Evolutionary conservation across 1,284 basidiomycete species (phyloP).

Genomic region (Pascua guehoae): DNA sequence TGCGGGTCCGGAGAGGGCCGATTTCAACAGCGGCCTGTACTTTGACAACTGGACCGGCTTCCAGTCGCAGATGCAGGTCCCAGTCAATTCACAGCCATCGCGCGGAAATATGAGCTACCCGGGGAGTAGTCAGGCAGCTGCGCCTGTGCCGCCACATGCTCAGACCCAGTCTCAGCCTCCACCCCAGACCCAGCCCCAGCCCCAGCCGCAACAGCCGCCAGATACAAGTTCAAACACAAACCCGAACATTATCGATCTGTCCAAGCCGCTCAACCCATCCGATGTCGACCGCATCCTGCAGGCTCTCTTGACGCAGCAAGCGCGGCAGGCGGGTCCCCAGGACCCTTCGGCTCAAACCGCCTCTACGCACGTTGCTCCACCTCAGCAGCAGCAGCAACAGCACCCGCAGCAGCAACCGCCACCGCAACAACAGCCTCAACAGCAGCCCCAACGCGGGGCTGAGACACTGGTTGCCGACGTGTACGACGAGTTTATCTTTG

Average conservation of each 20-base stretch:
- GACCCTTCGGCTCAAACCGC: background rate
- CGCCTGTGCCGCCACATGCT: no score
- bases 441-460: background rate
- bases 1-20: no score
- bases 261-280: slow-evolving; percentile 41
- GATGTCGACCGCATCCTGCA: slow-evolving; percentile 40
- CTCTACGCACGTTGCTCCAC: no score
- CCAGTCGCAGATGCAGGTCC: no score
- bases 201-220: background rate
- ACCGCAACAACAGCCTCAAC: background rate
- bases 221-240: slow-evolving; percentile 1
- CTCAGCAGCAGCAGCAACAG: background rate
- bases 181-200: background rate
- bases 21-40: no score
- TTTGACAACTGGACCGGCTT: no score
- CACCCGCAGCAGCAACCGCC: background rate
- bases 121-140: no score
- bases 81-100: no score
- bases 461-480: background rate
- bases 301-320: slow-evolving; percentile 35
- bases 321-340: slow-evolving; percentile 2
- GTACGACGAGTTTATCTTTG: slow-evolving; percentile 12
- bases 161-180: no score
- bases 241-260: slow-evolving; percentile 42
- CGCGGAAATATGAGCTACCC: no score